Evolutionary conservation across 2,329 filamentous ascomycete species (phyloP).

Genomic region (Cyclaneusma minus): DNA sequence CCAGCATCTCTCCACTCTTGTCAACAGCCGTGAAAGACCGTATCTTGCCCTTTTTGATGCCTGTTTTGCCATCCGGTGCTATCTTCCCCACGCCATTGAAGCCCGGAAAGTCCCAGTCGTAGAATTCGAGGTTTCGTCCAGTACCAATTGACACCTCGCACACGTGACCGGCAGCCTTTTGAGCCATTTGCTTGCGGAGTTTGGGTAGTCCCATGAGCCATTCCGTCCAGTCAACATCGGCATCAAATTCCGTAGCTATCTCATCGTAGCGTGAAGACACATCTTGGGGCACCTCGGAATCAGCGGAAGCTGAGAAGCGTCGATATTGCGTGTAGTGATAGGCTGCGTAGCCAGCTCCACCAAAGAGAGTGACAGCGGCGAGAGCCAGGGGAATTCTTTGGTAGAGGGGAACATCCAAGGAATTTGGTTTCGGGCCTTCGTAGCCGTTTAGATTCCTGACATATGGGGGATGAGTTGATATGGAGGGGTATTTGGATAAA

Average conservation of each 20-base stretch:
- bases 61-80: constrained; percentile 6
- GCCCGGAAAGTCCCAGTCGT: constrained; percentile 32
- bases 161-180: constrained; percentile 36
- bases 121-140: constrained; percentile 43
- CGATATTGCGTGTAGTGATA: too few species aligned
- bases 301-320: constrained; percentile 3
- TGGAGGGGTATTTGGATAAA: too few species aligned
- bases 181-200: constrained; percentile 32
- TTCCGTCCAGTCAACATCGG: constrained; percentile 40
- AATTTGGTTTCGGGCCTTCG: too few species aligned
- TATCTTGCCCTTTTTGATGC: constrained; percentile 20
- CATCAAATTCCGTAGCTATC: constrained; percentile 39
- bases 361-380: too few species aligned
- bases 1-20: constrained; percentile 43
- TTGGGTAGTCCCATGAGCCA: constrained; percentile 37
- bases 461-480: too few species aligned
- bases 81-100: constrained; percentile 10
- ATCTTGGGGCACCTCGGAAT: constrained; percentile 11
- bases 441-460: too few species aligned
- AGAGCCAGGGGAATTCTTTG: too few species aligned
- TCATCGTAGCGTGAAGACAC: constrained; percentile 17
- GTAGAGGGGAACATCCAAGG: too few species aligned
- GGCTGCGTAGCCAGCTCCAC: too few species aligned
- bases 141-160: constrained; percentile 49
- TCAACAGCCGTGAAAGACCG: constrained; percentile 46